Base-by-base conservation (phyloP, 2,329 filamentous ascomycete species). In the Colletotrichum siamense region DNA sequence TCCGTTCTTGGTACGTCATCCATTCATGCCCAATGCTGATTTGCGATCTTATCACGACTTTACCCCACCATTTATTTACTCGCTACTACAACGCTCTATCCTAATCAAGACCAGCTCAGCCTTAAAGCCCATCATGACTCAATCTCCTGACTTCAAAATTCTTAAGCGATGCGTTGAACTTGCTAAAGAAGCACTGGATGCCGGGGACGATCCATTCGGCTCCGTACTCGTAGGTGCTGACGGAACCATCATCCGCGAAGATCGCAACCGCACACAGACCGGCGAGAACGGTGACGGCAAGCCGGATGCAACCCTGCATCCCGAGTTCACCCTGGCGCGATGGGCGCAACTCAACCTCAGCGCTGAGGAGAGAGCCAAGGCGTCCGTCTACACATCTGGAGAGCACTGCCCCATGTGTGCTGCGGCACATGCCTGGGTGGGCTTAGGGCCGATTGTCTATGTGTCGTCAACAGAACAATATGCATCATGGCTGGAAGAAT, bases 361-460 rank as follows among this genome's bases (percentile, higher is more conserved):
- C 6, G 83, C 85, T 9, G 81, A 81, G 9, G 80, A 88, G 69
- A 86, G 89, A 22, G 86, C 89, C 26, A 74, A 69, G 7, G 79
- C 82, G 0, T 83, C 81, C 3, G 81, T 85, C 4, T 85, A 85
- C 68, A 85, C 84, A 5, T 84, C 84, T 2, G 84, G 84, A 2
- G 84, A 85, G 77, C 84, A 85, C 73, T 85, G 84, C 77, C 76
- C 82, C 62, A 85, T 85, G 84, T 85, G 84, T 57, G 79, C 84
- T 6, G 80, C 83, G 2, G 83, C 83, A 2, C 84, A 85, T 49
- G 84, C 81, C 1, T 84, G 81, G 74, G 81, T 80, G 6, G 84
- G 84, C 1, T 77, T 85, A 18, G 84, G 84, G 2, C 80, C 80
- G 36, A 85, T 85, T 28, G 81, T 85, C 13, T 85, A 83, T 67